Evolutionary conservation across 179 eudicot genomes (phyloP).

Genomic region (Beta lomatogona): DNA sequence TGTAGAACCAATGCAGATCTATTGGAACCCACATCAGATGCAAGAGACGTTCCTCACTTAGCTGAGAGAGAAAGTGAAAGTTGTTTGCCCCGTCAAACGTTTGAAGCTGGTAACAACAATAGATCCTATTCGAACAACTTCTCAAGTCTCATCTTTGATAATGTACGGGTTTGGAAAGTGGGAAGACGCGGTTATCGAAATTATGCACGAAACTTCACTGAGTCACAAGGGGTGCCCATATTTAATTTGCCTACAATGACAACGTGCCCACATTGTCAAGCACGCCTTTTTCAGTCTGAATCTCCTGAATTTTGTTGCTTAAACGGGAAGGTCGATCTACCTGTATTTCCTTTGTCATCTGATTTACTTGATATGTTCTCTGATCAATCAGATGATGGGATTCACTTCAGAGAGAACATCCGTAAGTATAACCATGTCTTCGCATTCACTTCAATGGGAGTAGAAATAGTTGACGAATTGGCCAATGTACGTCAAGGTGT

Average conservation of each 20-base stretch:
- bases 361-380: background rate
- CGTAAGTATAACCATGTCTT: background rate
- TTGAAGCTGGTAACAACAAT: no score
- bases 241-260: background rate
- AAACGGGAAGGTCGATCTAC: background rate
- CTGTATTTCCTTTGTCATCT: background rate
- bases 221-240: background rate
- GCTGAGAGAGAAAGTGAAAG: no score
- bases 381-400: background rate
- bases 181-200: background rate
- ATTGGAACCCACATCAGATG: no score
- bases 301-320: background rate
- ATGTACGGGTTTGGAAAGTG: background rate
- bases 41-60: no score
- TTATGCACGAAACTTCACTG: background rate
- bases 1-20: no score
- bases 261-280: background rate
- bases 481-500: constrained; percentile 1
- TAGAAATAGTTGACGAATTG: background rate
- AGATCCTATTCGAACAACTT: no score
- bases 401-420: background rate
- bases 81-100: no score
- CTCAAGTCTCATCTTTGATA: background rate
- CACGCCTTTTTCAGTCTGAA: background rate
- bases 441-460: background rate